Percentiles rank a stretch among this genome's conserved stretches.
Conservation (phyloP, 352 stramenopile genomes). For the Blastocystis sp. region DNA sequence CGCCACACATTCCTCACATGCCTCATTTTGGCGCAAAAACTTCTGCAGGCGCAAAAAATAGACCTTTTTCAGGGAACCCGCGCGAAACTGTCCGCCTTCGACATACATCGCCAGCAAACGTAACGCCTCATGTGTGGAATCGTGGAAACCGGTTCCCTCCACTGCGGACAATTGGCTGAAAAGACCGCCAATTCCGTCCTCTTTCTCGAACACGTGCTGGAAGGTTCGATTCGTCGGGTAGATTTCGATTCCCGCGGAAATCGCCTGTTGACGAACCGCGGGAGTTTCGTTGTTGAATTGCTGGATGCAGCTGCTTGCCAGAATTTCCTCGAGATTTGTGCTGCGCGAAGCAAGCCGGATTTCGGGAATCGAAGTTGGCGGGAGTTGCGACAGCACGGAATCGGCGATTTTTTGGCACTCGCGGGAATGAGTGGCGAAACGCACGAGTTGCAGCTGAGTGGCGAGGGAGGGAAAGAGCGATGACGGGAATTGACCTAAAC, state of each 20-base stretch:
- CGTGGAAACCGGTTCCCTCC: neutral
- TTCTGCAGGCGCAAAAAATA: neutral
- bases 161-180: neutral
- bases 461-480: too few species aligned
- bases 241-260: too few species aligned
- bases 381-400: neutral
- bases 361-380: neutral
- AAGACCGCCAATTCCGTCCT: neutral
- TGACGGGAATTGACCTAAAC: too few species aligned
- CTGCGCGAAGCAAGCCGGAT: neutral
- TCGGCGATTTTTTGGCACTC: neutral
- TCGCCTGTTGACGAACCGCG: too few species aligned
- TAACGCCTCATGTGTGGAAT: neutral
- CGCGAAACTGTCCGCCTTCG: neutral
- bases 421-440: neutral
- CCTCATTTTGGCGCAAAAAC: neutral
- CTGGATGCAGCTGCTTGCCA: neutral
- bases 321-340: neutral
- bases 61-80: neutral
- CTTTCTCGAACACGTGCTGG: neutral
- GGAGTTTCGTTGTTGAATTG: neutral
- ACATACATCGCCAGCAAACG: neutral
- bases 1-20: neutral
- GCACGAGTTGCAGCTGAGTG: neutral
- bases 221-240: neutral